phyloP scores from a whole-genome alignment of 805 yeast genomes.

The Candida sanyiensis region DNA sequence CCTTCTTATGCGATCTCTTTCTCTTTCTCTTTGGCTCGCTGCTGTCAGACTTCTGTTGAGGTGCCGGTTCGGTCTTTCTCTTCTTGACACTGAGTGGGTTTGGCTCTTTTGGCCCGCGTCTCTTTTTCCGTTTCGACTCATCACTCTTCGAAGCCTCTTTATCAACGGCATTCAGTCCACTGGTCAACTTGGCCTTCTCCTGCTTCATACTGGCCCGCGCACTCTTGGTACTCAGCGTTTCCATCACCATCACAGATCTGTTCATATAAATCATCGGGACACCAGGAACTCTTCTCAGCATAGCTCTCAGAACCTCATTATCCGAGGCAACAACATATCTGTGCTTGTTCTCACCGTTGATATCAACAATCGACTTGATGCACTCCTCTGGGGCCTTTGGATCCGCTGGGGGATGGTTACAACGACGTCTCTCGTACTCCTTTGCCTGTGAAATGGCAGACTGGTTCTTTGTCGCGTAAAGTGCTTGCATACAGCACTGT shows the following conservation, averaged over 20 bases:
- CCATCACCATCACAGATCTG: slow-evolving; percentile 93
- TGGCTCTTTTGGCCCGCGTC: slow-evolving; percentile 73
- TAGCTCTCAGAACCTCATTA: slow-evolving; percentile 55
- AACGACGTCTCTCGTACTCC: slow-evolving; percentile 82
- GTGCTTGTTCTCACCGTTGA: slow-evolving; percentile 79
- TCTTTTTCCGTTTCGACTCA: slow-evolving; percentile 34
- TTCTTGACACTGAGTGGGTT: slow-evolving; percentile 88
- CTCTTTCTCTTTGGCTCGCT: slow-evolving; percentile 17
- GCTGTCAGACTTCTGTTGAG: slow-evolving; percentile 6
- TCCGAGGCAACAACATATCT: slow-evolving; percentile 88
- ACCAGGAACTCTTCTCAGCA: slow-evolving; percentile 75
- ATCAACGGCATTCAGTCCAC: slow-evolving; percentile 73
- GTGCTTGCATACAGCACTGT: slow-evolving; percentile 87
- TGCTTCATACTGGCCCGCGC: slow-evolving; percentile 38
- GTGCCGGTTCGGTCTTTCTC: slow-evolving; percentile 39
- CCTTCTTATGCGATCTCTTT: slow-evolving; percentile 20
- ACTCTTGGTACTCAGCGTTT: slow-evolving; percentile 78
- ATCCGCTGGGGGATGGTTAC: slow-evolving; percentile 70
- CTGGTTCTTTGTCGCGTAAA: slow-evolving; percentile 68
- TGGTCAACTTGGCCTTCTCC: slow-evolving; percentile 65
- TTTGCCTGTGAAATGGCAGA: slow-evolving; percentile 78
- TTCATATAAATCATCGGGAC: slow-evolving; percentile 84
- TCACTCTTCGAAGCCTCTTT: slow-evolving; percentile 26
- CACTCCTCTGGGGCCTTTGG: slow-evolving; percentile 70
- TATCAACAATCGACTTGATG: slow-evolving; percentile 58